These are phyloP conservation scores for Dothidotthia symphoricarpi DNA, from an alignment of 2,329 filamentous ascomycete species.

Conservation along the genomic window DNA sequence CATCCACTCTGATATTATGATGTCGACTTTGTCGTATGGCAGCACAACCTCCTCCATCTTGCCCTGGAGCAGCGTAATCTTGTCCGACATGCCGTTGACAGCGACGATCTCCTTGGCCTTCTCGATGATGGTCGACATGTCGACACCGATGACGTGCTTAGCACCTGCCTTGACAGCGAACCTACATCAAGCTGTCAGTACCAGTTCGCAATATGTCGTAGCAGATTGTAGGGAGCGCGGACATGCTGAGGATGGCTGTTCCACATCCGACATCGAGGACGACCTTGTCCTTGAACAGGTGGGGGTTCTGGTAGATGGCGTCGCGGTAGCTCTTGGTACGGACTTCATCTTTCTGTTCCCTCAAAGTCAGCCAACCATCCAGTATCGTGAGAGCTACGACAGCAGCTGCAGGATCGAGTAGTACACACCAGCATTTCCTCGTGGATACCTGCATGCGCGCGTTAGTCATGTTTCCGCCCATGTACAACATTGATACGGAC, in stretches of 20 bases:
- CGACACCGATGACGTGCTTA: slow-evolving; percentile 97
- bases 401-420: slow-evolving; percentile 5
- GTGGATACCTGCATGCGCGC: slow-evolving; percentile 70
- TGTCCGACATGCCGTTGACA: slow-evolving; percentile 86
- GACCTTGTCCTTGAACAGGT: slow-evolving; percentile 87
- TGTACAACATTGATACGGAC: slow-evolving; percentile 54
- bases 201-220: slow-evolving; percentile 13
- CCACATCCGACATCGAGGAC: slow-evolving; percentile 97
- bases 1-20: slow-evolving; percentile 99
- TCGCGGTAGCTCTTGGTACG: slow-evolving; percentile 96
- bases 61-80: slow-evolving; percentile 96
- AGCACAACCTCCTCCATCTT: slow-evolving; percentile 99
- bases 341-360: slow-evolving; percentile 87
- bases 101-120: slow-evolving; percentile 95
- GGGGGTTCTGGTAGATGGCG: slow-evolving; percentile 94
- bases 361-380: background rate
- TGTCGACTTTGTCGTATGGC: slow-evolving; percentile 93
- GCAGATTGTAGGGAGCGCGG: slow-evolving; percentile 41
- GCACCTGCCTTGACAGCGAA: slow-evolving; percentile 95
- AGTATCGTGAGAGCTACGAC: slow-evolving; percentile 6
- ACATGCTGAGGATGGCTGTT: slow-evolving; percentile 98
- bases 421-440: slow-evolving; percentile 92
- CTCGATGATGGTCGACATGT: slow-evolving; percentile 99
- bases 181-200: slow-evolving; percentile 54
- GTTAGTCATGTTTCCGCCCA: slow-evolving; percentile 40